These are phyloP conservation scores for Neurospora pannonica DNA, from an alignment of 495 filamentous ascomycete genomes.

Conservation along the genomic window DNA sequence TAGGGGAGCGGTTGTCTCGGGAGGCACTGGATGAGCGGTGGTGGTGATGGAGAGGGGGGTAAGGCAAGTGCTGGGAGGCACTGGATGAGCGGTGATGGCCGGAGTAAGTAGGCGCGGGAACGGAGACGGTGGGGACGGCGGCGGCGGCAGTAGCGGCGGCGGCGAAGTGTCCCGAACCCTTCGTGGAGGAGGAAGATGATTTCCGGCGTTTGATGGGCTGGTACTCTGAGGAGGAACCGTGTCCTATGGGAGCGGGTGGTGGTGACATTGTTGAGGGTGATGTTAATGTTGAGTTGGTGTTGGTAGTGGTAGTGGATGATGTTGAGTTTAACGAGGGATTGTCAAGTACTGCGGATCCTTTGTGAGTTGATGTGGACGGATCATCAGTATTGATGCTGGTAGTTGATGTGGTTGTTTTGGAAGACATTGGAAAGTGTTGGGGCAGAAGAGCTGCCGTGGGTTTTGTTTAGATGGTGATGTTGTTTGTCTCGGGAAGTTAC, in stretches of 20 bases:
- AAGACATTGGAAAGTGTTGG: background rate
- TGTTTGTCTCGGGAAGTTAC: background rate
- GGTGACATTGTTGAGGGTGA: background rate
- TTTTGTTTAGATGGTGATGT: background rate
- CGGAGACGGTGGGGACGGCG: background rate
- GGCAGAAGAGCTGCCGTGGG: background rate
- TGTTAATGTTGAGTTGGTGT: background rate
- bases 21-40: background rate
- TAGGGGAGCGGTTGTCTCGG: background rate
- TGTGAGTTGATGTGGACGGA: background rate
- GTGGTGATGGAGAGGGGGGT: background rate
- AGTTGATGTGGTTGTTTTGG: background rate
- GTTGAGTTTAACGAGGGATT: background rate
- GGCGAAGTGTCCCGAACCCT: background rate
- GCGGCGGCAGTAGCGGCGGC: background rate
- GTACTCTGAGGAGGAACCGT: background rate
- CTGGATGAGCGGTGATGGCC: background rate
- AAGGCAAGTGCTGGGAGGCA: background rate
- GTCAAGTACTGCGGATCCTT: background rate
- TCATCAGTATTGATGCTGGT: background rate
- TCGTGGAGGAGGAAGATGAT: background rate
- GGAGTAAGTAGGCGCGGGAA: background rate
- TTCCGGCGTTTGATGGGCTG: background rate
- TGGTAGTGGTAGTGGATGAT: background rate
- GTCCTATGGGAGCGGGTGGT: background rate